Evolutionary conservation across 2,329 filamentous ascomycete species (phyloP).

Genomic region (Pseudogymnoascus sp.): DNA sequence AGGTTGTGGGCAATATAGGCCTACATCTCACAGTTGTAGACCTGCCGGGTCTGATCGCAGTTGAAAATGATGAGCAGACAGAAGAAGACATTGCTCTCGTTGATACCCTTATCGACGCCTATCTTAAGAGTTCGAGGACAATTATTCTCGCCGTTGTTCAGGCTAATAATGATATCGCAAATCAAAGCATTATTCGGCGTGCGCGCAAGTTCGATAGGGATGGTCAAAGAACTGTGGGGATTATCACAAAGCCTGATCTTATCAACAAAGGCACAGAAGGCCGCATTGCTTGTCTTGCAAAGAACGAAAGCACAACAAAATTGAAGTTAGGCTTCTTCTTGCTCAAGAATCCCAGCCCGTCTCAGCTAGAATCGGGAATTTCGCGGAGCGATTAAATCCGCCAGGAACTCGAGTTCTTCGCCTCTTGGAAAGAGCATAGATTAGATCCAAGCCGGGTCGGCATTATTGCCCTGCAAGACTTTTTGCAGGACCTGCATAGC

Average conservation of each 20-base stretch:
- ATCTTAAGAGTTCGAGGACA: conserved; percentile 45
- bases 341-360: conserved; percentile 31
- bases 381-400: conserved; percentile 30
- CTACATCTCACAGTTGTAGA: conserved; percentile 37
- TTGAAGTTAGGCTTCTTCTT: conserved; percentile 33
- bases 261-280: conserved; percentile 17
- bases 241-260: conserved; percentile 42
- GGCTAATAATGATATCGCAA: conserved; percentile 23
- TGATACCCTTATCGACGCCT: conserved; percentile 38
- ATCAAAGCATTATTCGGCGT: conserved; percentile 31
- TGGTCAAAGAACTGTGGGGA: conserved; percentile 34
- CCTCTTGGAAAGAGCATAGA: conserved; percentile 29
- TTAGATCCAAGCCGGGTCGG: conserved; percentile 20
- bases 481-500: conserved; percentile 23
- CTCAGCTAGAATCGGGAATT: conserved; percentile 28
- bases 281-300: conserved; percentile 25
- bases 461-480: conserved; percentile 14
- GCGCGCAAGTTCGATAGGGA: conserved; percentile 33
- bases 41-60: conserved; percentile 39
- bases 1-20: background rate
- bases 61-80: conserved; percentile 30
- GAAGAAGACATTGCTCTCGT: conserved; percentile 39
- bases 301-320: conserved; percentile 26
- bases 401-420: conserved; percentile 37
- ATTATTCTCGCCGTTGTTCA: conserved; percentile 18